These are phyloP conservation scores for Pulicaria dysenterica DNA, from an alignment of 129 eudicot species.

Conservation along the genomic window DNA sequence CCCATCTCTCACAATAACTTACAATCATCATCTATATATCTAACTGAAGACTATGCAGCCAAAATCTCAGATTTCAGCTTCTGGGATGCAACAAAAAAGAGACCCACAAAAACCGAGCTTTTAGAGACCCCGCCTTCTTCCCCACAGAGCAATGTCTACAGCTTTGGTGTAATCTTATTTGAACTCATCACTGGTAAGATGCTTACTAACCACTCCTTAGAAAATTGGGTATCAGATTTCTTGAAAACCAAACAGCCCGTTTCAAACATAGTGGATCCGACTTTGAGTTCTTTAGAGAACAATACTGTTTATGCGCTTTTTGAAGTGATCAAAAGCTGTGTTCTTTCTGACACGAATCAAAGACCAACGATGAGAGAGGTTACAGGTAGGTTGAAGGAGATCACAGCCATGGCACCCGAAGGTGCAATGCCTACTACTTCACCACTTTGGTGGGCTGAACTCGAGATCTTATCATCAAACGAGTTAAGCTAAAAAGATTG, in stretches of 20 bases:
- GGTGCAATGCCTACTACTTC: slow-evolving; percentile 64
- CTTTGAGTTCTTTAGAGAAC: slow-evolving; percentile 36
- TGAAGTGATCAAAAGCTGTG: slow-evolving; percentile 56
- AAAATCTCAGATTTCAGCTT: slow-evolving; percentile 77
- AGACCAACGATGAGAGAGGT: slow-evolving; percentile 62
- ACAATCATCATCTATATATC: slow-evolving; percentile 66
- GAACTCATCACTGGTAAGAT: slow-evolving; percentile 73
- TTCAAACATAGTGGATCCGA: slow-evolving; percentile 57
- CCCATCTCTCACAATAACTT: slow-evolving; percentile 59
- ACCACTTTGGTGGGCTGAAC: slow-evolving; percentile 98
- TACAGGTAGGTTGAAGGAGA: slow-evolving; percentile 49
- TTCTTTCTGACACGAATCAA: slow-evolving; percentile 45
- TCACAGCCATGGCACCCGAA: slow-evolving; percentile 62
- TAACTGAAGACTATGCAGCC: slow-evolving; percentile 87
- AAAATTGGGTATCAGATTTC: slow-evolving; percentile 45
- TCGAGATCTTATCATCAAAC: slow-evolving; percentile 65
- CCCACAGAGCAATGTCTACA: slow-evolving; percentile 59
- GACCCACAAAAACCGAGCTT: slow-evolving; percentile 47
- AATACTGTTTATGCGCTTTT: slow-evolving; percentile 44
- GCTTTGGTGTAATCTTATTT: slow-evolving; percentile 62
- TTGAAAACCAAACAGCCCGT: slow-evolving; percentile 38
- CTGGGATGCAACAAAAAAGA: slow-evolving; percentile 56
- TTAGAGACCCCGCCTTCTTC: slow-evolving; percentile 44
- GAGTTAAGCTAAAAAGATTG: slow-evolving; percentile 40
- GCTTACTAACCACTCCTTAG: slow-evolving; percentile 39